Evolutionary conservation across 306 rosid genomes (phyloP).

Genomic region (Carpinus viminea): DNA sequence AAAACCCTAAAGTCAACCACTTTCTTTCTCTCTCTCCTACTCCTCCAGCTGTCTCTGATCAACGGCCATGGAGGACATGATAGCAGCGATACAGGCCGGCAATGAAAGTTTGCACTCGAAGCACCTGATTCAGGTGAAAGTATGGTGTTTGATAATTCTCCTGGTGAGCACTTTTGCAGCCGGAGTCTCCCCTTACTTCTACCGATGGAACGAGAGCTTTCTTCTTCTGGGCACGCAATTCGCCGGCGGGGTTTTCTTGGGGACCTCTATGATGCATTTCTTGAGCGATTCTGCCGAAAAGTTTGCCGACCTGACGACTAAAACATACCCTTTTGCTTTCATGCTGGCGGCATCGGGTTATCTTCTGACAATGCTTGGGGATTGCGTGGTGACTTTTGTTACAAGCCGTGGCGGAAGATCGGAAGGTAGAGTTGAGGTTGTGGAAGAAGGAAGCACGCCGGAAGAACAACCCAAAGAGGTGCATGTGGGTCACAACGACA

Average conservation of each 20-base stretch:
- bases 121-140: conserved; percentile 53
- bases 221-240: conserved; percentile 70
- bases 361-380: too few species aligned
- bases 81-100: neutral
- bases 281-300: conserved; percentile 57
- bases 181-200: conserved; percentile 69
- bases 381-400: too few species aligned
- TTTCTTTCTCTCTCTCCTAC: conserved; percentile 30
- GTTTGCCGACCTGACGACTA: conserved; percentile 51
- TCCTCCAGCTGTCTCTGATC: conserved; percentile 24
- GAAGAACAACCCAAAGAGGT: conserved; percentile 10
- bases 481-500: conserved; percentile 6
- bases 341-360: conserved; percentile 68
- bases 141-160: conserved; percentile 72
- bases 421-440: conserved; percentile 44
- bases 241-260: conserved; percentile 75
- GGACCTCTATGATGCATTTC: conserved; percentile 76
- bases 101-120: conserved; percentile 33
- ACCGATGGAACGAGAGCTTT: conserved; percentile 68
- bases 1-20: conserved; percentile 51
- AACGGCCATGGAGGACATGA: conserved; percentile 44
- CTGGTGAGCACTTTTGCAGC: conserved; percentile 55
- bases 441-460: conserved; percentile 47
- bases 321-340: conserved; percentile 69
- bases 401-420: conserved; percentile 15